Conservation (phyloP, 2,329 filamentous ascomycete species). For the Fusarium caatingaense region DNA sequence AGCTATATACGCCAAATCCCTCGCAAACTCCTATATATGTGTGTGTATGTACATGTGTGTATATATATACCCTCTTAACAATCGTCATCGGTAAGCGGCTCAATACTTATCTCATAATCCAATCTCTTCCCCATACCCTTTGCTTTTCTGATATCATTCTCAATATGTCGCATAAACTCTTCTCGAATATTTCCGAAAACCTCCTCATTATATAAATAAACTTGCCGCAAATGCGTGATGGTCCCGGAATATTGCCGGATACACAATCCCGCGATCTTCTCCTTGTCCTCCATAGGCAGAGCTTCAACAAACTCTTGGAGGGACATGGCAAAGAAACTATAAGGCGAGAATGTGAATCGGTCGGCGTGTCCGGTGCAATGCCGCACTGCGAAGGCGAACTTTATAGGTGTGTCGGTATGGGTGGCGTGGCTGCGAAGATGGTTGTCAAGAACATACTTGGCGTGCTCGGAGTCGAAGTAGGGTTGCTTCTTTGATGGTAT, state of each 20-base stretch:
- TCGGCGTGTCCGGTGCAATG: background rate
- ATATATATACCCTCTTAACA: background rate
- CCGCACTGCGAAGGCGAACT: conserved; percentile 15
- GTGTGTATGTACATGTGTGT: background rate
- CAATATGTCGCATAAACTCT: conserved; percentile 3
- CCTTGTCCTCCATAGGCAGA: conserved; percentile 24
- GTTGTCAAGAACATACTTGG: background rate
- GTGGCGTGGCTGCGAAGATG: conserved; percentile 2
- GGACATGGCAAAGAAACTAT: conserved; percentile 9
- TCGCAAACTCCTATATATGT: background rate
- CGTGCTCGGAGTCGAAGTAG: background rate
- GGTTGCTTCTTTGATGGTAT: background rate
- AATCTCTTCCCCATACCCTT: conserved; percentile 8
- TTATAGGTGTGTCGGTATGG: background rate
- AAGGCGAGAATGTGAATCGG: background rate
- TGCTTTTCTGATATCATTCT: conserved; percentile 6
- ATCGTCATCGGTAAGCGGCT: conserved; percentile 5
- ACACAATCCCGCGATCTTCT: conserved; percentile 8
- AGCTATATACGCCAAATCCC: background rate
- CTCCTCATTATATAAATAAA: conserved; percentile 29
- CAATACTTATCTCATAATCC: conserved; percentile 30
- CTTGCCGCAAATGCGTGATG: background rate
- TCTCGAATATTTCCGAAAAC: conserved; percentile 18
- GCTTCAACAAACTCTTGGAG: conserved; percentile 15
- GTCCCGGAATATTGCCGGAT: conserved; percentile 8